Evolutionary conservation across 805 yeast genomes (phyloP).

Genomic region (Candida tibetensis): DNA sequence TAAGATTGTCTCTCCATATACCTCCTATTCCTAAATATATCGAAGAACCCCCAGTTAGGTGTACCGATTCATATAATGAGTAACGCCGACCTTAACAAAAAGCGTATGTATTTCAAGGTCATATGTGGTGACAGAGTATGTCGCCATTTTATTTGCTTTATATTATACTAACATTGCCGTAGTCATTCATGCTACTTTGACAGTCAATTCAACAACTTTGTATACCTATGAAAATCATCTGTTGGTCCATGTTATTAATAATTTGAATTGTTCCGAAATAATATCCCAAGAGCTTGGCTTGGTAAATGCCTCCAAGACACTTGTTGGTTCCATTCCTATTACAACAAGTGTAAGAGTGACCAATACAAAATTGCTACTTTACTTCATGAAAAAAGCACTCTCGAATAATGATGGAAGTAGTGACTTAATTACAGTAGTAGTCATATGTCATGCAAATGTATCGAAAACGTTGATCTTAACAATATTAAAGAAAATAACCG

Average conservation of each 20-base stretch:
- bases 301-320: conserved; percentile 47
- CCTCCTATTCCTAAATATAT: too few relatives aligned
- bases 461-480: conserved; percentile 46
- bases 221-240: conserved; percentile 54
- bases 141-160: neutral
- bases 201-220: conserved; percentile 56
- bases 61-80: conserved; percentile 18
- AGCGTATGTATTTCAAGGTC: conserved; percentile 24
- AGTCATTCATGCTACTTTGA: conserved; percentile 49
- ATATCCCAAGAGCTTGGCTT: conserved; percentile 53
- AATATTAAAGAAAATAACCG: conserved; percentile 49
- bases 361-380: conserved; percentile 34
- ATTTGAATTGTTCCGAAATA: conserved; percentile 51
- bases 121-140: too few relatives aligned
- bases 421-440: conserved; percentile 52
- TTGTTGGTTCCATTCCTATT: conserved; percentile 38
- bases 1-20: too few relatives aligned
- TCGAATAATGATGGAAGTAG: conserved; percentile 41
- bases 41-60: too few relatives aligned
- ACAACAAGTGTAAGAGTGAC: conserved; percentile 23
- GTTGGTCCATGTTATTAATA: conserved; percentile 38
- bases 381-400: conserved; percentile 48
- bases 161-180: conserved; percentile 7
- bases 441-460: conserved; percentile 44
- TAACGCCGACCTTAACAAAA: conserved; percentile 19